Evolutionary conservation across 2,329 filamentous ascomycete genomes (phyloP), one percentile per base, ranked within the genome.

Genomic region (Fusarium buxicola): DNA sequence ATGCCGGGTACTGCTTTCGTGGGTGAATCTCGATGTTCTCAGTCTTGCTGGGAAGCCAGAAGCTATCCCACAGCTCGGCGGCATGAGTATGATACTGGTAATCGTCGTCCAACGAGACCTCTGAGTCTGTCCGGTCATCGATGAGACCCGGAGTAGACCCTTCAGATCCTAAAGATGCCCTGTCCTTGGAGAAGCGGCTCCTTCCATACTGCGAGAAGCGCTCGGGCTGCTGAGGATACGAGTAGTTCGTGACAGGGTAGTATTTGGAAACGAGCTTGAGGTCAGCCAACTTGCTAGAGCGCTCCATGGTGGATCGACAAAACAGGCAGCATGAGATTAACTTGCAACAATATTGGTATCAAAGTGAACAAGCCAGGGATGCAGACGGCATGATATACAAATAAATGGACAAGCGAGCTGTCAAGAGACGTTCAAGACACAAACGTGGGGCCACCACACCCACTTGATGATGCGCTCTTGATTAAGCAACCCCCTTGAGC

Each of bases 71-170:
- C 3, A 84, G 69, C 64, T 82, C 78, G 24, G 77, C 70, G 6
- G 76, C 75, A 28, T 81, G 77, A 16, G 76, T 69, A 52, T 81
- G 78, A 59, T 83, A 81, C 57, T 82, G 78, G 53, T 79, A 78
- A 63, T 85, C 82, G 36, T 84, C 83, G 16, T 86, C 83, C 28
- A 75, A 64, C 7, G 83, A 85, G 15, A 74, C 69, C 47, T 85
- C 83, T 5, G 82, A 84, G 63, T 84, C 82, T 7, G 76, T 76
- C 6, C 78, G 79, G 65, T 84, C 80, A 60, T 85, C 82, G 13
- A 83, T 77, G 69, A 85, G 76, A 25, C 80, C 79, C 1, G 82
- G 83, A 5, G 79, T 65, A 4, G 82, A 84, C 24, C 71, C 75
- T 38, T 80, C 76, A 1, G 82, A 84, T 28, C 75, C 78, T 30